Conservation (phyloP, 2,329 filamentous ascomycete species). For the Paraphaeosphaeria sporulosa region DNA sequence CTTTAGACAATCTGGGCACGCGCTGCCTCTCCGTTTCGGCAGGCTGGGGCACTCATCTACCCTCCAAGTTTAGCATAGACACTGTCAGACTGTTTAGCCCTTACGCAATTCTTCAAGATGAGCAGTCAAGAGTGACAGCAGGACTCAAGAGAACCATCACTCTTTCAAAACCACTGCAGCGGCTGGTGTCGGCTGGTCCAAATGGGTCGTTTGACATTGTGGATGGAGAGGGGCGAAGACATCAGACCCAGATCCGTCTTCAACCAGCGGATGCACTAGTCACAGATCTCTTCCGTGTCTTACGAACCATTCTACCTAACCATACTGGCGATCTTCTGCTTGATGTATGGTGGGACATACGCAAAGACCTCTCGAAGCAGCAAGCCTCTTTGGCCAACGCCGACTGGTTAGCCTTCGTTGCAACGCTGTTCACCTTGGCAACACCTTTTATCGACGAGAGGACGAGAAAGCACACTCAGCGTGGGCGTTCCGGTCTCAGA, state of each 20-base stretch:
- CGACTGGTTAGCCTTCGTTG: constrained; percentile 51
- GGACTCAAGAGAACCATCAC: constrained; percentile 44
- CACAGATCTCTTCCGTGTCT: constrained; percentile 40
- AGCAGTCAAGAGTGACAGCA: constrained; percentile 37
- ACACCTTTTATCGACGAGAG: constrained; percentile 46
- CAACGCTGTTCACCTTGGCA: constrained; percentile 50
- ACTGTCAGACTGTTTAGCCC: constrained; percentile 45
- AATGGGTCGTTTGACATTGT: constrained; percentile 40
- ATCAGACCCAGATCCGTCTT: constrained; percentile 43
- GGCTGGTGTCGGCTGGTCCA: constrained; percentile 34
- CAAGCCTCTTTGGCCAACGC: constrained; percentile 20
- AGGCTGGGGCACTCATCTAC: constrained; percentile 48
- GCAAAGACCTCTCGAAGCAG: constrained; percentile 29
- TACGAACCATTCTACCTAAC: constrained; percentile 44
- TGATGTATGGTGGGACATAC: constrained; percentile 50
- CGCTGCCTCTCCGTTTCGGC: constrained; percentile 40
- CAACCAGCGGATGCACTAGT: constrained; percentile 38
- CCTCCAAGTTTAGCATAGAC: constrained; percentile 33
- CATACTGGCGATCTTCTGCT: constrained; percentile 47
- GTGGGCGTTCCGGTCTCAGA: constrained; percentile 30
- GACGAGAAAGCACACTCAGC: constrained; percentile 27
- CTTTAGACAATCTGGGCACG: constrained; percentile 27
- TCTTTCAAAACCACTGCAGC: constrained; percentile 29
- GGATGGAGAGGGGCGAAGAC: constrained; percentile 40
- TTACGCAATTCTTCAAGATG: constrained; percentile 37